These are phyloP conservation scores for Trametes polyzona DNA, from an alignment of 1,284 basidiomycete species.

Conservation along the genomic window DNA sequence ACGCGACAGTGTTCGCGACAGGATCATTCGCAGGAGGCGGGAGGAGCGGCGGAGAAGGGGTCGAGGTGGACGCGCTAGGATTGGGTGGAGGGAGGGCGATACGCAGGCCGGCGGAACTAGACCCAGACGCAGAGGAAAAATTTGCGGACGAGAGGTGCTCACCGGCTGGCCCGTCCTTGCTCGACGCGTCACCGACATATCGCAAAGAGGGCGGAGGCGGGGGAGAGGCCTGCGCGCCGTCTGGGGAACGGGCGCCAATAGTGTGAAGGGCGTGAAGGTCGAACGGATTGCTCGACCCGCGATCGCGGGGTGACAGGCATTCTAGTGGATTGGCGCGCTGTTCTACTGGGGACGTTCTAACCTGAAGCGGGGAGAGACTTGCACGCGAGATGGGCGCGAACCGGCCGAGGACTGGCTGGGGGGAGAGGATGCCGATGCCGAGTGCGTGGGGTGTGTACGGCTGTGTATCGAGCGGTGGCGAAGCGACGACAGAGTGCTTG, in stretches of 20 bases:
- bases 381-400: constrained; percentile 27
- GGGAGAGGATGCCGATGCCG: constrained; percentile 34
- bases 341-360: constrained; percentile 28
- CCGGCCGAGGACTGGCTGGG: constrained; percentile 31
- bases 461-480: constrained; percentile 29
- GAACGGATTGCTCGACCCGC: constrained; percentile 15
- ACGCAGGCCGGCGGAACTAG: constrained; percentile 20
- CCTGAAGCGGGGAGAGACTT: constrained; percentile 23
- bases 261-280: constrained; percentile 15
- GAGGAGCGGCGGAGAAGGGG: constrained; percentile 27
- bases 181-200: constrained; percentile 16
- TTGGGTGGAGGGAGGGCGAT: constrained; percentile 31
- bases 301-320: constrained; percentile 11
- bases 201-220: constrained; percentile 23
- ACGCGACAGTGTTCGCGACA: constrained; percentile 4
- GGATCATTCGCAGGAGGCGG: constrained; percentile 15
- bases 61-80: constrained; percentile 28
- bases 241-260: constrained; percentile 16
- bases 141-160: constrained; percentile 16
- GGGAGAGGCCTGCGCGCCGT: constrained; percentile 13
- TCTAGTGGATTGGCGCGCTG: constrained; percentile 28
- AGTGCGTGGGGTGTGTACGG: constrained; percentile 32
- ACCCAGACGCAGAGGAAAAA: constrained; percentile 18
- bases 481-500: constrained; percentile 22
- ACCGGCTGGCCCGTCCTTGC: constrained; percentile 10